Conservation (phyloP, 257 asterid species). For the Solanum sitiens region DNA sequence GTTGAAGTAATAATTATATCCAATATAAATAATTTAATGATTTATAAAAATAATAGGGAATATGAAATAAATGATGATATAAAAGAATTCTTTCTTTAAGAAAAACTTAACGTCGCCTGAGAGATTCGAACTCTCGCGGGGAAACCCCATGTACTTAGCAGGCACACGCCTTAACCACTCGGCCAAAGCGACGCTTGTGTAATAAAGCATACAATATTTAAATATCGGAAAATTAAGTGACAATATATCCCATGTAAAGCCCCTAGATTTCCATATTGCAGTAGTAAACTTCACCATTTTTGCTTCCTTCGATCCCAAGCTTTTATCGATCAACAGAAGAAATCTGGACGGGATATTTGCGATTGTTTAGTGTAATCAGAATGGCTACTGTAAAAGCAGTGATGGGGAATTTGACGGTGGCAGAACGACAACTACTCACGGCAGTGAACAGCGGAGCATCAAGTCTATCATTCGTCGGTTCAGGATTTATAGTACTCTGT, state of each 20-base stretch:
- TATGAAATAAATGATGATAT: neutral
- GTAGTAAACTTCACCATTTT: neutral
- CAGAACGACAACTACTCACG: conserved; percentile 57
- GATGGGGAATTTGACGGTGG: conserved; percentile 61
- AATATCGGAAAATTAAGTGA: too few species aligned
- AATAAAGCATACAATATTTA: neutral
- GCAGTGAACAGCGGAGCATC: conserved; percentile 82
- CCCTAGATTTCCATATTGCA: neutral
- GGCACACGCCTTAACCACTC: conserved; percentile 80
- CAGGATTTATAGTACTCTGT: conserved; percentile 93
- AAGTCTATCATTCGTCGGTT: conserved; percentile 71
- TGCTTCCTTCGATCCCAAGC: neutral
- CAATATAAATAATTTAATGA: too few species aligned
- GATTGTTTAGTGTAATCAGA: neutral
- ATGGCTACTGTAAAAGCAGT: conserved; percentile 87
- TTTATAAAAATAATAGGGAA: too few species aligned
- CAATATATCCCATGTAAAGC: neutral
- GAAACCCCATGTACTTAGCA: conserved; percentile 65
- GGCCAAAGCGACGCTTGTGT: conserved; percentile 35
- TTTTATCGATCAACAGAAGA: neutral
- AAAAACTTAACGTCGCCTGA: conserved; percentile 61
- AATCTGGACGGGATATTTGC: neutral
- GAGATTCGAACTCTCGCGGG: conserved; percentile 99
- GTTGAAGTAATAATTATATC: too few species aligned
- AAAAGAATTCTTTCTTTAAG: too few species aligned